Conservation (phyloP, 192 early-diverging fungal genomes). For the Backusella luteola region DNA sequence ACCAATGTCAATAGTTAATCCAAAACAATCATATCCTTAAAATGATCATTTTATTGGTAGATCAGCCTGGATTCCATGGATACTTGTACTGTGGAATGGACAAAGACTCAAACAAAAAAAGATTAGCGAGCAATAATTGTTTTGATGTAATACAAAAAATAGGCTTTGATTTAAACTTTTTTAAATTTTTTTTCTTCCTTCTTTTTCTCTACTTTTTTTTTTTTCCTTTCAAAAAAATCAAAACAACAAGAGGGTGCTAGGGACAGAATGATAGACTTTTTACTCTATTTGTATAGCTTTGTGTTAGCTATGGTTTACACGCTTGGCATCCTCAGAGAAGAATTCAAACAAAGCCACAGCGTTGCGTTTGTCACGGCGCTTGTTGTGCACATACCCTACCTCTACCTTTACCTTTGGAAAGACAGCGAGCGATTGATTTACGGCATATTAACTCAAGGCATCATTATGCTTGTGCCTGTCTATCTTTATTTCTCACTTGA, state of each 20-base stretch:
- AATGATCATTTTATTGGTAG: not conserved
- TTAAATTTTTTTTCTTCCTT: not conserved
- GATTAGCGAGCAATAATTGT: not conserved
- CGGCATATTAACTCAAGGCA: not conserved
- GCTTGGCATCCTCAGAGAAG: not conserved
- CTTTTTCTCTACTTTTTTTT: not conserved
- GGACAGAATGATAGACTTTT: not conserved
- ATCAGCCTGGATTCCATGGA: not conserved
- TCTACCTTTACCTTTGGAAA: not conserved
- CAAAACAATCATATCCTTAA: not conserved
- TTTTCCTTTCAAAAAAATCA: not conserved
- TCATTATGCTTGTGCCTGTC: not conserved
- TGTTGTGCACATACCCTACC: not conserved
- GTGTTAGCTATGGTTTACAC: not conserved
- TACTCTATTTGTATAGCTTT: not conserved
- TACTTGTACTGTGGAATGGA: not conserved
- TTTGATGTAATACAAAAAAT: not conserved
- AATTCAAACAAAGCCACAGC: not conserved
- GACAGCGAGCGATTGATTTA: not conserved
- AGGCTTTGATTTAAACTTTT: not conserved
- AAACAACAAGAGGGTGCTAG: not conserved
- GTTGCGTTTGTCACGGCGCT: not conserved
- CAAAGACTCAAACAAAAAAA: not conserved
- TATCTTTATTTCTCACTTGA: not conserved
- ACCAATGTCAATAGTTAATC: too few species aligned